phyloP scores from a whole-genome alignment of 176 grass and related monocot species.

The Cenchrus purpureus region DNA sequence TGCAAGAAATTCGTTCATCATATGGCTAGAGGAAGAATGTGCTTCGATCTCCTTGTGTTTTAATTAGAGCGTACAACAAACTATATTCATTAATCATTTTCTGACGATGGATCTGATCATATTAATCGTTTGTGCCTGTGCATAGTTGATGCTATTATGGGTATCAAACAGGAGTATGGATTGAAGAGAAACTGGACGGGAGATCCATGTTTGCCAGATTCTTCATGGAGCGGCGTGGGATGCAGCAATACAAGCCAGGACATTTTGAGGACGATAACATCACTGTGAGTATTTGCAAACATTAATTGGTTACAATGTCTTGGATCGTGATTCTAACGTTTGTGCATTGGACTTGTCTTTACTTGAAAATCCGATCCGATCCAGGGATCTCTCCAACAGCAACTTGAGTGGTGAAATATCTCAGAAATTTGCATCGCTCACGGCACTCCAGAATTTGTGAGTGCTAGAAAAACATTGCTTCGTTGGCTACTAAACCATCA shows the following conservation, averaged over 20 bases:
- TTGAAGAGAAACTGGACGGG: conserved; percentile 66
- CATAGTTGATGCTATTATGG: conserved; percentile 51
- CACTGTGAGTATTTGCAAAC: conserved; percentile 38
- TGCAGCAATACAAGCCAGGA: conserved; percentile 23
- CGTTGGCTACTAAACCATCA: too few relatives aligned
- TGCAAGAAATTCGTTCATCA: too few relatives aligned
- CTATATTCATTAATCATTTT: too few relatives aligned
- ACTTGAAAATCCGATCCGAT: neutral
- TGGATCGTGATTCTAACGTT: neutral
- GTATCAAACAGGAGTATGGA: conserved; percentile 48
- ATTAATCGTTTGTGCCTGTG: too few relatives aligned
- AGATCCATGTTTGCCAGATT: conserved; percentile 48
- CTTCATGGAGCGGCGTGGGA: conserved; percentile 50
- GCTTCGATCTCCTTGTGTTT: too few relatives aligned
- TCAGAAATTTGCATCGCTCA: conserved; percentile 36
- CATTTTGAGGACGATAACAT: conserved; percentile 30
- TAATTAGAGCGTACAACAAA: too few relatives aligned
- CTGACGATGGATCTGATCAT: too few relatives aligned
- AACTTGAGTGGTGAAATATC: conserved; percentile 42
- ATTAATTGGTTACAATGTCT: too few relatives aligned
- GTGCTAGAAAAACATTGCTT: neutral
- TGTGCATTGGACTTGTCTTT: neutral
- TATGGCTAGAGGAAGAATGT: too few relatives aligned
- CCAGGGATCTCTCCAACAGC: conserved; percentile 52
- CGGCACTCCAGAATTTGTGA: conserved; percentile 51